Percentiles rank a stretch among this genome's conserved stretches.
Evolutionary conservation across 768 basidiomycete species (phyloP).

Genomic region (Boletus tomentosulus): DNA sequence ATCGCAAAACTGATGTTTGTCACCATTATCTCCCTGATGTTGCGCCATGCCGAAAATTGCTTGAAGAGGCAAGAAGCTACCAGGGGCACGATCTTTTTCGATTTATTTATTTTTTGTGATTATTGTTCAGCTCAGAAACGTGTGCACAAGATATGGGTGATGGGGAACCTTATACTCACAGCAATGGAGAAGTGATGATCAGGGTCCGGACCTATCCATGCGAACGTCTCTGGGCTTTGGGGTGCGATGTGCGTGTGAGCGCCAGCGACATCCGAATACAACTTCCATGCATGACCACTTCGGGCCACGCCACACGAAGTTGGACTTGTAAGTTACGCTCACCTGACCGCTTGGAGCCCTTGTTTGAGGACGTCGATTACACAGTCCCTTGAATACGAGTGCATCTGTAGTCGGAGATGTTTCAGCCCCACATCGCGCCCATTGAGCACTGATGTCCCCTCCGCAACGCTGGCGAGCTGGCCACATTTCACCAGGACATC

Average conservation of each 20-base stretch:
- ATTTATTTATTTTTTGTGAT: background rate
- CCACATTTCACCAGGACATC: constrained; percentile 26
- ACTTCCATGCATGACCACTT: background rate
- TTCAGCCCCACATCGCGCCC: constrained; percentile 20
- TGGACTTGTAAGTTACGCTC: constrained; percentile 14
- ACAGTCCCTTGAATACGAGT: constrained; percentile 35
- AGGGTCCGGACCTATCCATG: constrained; percentile 60
- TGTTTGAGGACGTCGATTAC: constrained; percentile 28
- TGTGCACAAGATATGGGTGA: background rate
- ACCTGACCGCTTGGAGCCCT: constrained; percentile 36
- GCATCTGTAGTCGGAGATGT: constrained; percentile 34
- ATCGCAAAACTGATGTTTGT: constrained; percentile 44
- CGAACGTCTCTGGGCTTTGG: constrained; percentile 43
- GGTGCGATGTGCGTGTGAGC: background rate
- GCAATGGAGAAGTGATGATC: constrained; percentile 61
- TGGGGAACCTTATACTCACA: constrained; percentile 32
- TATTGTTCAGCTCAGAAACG: background rate
- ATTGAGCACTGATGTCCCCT: background rate
- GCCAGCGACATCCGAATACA: background rate
- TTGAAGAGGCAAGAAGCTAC: constrained; percentile 24
- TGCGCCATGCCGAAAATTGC: constrained; percentile 35
- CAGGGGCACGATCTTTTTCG: constrained; percentile 21
- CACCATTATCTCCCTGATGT: constrained; percentile 43
- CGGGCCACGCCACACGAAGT: background rate
- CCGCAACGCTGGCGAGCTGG: constrained; percentile 1